Conservation (phyloP, 2,329 filamentous ascomycete species). For the Colletotrichum zoysiae region DNA sequence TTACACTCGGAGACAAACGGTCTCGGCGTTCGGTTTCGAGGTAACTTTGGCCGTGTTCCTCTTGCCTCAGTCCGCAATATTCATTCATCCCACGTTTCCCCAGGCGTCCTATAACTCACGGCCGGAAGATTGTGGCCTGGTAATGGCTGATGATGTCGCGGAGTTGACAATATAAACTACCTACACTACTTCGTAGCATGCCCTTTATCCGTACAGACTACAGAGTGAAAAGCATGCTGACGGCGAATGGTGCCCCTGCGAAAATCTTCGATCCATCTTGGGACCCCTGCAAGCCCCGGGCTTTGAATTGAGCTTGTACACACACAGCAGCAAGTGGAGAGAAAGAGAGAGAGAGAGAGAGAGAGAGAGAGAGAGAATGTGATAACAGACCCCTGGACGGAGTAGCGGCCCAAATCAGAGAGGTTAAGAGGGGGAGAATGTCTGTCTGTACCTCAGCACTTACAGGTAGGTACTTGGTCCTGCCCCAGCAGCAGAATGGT, state of each 20-base stretch:
- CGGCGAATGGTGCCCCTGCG: conserved; percentile 3
- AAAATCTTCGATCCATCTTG: conserved; percentile 8
- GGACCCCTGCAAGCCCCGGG: conserved; percentile 8
- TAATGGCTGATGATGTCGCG: too few relatives aligned
- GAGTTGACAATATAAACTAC: background rate
- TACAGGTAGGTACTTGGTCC: conserved; percentile 3
- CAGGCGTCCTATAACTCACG: background rate
- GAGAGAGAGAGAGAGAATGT: background rate
- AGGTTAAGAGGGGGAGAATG: background rate
- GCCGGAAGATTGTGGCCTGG: too few relatives aligned
- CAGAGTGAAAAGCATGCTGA: background rate
- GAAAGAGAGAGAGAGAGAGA: background rate
- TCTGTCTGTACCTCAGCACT: background rate
- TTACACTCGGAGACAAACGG: background rate
- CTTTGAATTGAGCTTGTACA: conserved; percentile 11
- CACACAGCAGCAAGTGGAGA: conserved; percentile 11
- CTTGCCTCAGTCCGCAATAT: conserved; percentile 2
- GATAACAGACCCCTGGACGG: conserved; percentile 6
- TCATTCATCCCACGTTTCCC: conserved; percentile 3
- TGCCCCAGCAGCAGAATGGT: background rate
- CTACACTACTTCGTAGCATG: background rate
- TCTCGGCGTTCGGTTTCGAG: conserved; percentile 23
- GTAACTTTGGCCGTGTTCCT: conserved; percentile 18
- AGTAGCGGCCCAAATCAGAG: background rate
- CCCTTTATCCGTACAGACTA: too few relatives aligned